Conservation (phyloP, 2,329 filamentous ascomycete species). For the Coniochaeta sp. region DNA sequence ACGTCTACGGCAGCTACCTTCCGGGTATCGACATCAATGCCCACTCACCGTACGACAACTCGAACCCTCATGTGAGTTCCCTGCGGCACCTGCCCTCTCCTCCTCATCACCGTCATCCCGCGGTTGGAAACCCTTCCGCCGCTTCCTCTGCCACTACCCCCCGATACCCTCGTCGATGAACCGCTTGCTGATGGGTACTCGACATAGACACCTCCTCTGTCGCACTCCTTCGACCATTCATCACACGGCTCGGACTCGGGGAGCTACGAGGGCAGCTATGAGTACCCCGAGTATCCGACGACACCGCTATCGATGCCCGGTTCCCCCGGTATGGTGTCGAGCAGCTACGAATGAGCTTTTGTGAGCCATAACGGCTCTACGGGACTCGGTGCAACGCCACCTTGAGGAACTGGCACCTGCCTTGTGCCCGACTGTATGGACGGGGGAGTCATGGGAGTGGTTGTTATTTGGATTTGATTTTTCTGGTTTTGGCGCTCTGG, state of each 20-base stretch:
- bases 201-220: conserved; percentile 67
- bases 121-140: neutral
- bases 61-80: conserved; percentile 69
- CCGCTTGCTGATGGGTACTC: conserved; percentile 40
- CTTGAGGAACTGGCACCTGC: neutral
- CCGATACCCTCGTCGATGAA: conserved; percentile 8
- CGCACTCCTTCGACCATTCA: conserved; percentile 65
- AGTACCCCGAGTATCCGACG: conserved; percentile 45
- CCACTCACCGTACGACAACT: conserved; percentile 56
- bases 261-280: conserved; percentile 32
- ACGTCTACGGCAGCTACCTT: conserved; percentile 58
- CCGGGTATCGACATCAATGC: conserved; percentile 55
- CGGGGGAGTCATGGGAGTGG: neutral
- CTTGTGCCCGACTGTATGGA: neutral
- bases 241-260: conserved; percentile 51
- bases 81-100: conserved; percentile 25
- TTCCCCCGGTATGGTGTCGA: conserved; percentile 47
- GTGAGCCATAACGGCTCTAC: neutral
- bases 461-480: neutral
- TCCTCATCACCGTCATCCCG: conserved; percentile 6
- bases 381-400: neutral
- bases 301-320: conserved; percentile 69
- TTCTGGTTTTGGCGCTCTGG: neutral
- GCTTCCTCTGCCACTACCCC: conserved; percentile 2
- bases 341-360: neutral